A percentile compares a stretch with the other conserved stretches of the same genome.
phyloP scores from a whole-genome alignment of 2,329 filamentous ascomycete species.

The Sarocladium oryzae region DNA sequence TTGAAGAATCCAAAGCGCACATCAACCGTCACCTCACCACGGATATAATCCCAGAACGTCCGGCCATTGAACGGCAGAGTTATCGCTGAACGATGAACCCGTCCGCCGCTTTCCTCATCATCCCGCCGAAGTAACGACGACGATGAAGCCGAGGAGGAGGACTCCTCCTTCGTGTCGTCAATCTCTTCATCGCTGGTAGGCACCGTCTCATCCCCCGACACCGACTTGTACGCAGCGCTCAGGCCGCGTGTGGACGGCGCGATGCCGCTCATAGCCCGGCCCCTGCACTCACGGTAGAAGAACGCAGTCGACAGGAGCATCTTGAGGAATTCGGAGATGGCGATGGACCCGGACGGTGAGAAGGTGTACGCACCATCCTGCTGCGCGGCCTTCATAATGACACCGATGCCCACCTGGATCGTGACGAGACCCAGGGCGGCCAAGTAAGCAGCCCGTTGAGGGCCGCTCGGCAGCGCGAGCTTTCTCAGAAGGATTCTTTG shows the following conservation, averaged over 20 bases:
- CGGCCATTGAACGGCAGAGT: not conserved
- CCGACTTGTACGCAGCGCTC: constrained; percentile 9
- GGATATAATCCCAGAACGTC: constrained; percentile 16
- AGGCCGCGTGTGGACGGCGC: not conserved
- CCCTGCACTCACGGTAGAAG: constrained; percentile 21
- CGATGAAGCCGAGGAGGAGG: not conserved
- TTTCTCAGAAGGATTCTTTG: constrained; percentile 4
- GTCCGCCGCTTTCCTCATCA: no score
- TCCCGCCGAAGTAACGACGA: no score
- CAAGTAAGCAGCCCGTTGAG: constrained; percentile 14
- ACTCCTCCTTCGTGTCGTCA: not conserved
- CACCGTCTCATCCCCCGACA: constrained; percentile 11
- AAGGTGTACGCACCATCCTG: constrained; percentile 19
- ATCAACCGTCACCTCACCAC: constrained; percentile 19
- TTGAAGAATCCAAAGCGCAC: constrained; percentile 24
- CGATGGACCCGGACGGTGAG: constrained; percentile 24
- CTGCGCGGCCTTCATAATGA: constrained; percentile 26
- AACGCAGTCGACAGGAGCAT: constrained; percentile 23
- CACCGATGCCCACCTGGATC: constrained; percentile 28
- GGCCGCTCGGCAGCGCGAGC: no score
- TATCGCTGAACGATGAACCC: not conserved
- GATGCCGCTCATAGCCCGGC: constrained; percentile 8
- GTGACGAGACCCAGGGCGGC: constrained; percentile 26
- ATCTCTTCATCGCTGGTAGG: not conserved
- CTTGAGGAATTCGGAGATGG: constrained; percentile 26